Conservation (phyloP, 1,284 basidiomycete species). For the Anthracocystis setariae region DNA sequence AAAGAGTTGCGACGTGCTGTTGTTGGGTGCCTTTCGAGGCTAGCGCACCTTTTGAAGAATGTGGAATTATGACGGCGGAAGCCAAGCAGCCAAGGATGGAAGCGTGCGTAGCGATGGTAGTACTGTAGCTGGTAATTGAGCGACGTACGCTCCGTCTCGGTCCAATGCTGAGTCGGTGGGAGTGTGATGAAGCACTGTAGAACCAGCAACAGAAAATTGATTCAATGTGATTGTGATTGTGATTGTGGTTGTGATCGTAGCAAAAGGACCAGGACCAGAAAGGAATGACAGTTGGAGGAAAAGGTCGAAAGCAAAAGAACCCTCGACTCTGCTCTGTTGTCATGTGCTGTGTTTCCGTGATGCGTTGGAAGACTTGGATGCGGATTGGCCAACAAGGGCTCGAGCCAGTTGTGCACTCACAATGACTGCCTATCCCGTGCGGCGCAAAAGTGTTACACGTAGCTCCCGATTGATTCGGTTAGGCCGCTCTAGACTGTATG, state of each 20-base stretch:
- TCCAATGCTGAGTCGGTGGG: slow-evolving; percentile 12
- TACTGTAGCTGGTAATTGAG: neutral
- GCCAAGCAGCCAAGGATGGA: too few species aligned
- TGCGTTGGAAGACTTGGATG: slow-evolving; percentile 17
- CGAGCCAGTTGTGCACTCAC: slow-evolving; percentile 10
- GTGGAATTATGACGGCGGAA: too few species aligned
- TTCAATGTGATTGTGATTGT: too few species aligned
- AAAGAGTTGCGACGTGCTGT: neutral
- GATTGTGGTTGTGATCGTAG: slow-evolving; percentile 10
- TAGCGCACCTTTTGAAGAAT: neutral
- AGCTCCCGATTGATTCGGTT: neutral
- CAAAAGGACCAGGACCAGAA: neutral
- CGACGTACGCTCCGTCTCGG: neutral
- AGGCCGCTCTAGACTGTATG: neutral
- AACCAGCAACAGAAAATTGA: slow-evolving; percentile 9
- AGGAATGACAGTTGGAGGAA: neutral
- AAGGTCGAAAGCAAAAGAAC: neutral
- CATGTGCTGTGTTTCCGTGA: too few species aligned
- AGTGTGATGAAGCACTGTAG: neutral
- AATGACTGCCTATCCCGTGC: slow-evolving; percentile 1
- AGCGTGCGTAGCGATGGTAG: neutral
- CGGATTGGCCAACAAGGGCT: slow-evolving; percentile 10
- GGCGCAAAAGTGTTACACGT: slow-evolving; percentile 4
- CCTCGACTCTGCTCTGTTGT: too few species aligned
- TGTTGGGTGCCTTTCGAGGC: neutral